These are phyloP conservation scores for Rhynchospora tenuis DNA, from an alignment of 176 grass and related monocot genomes.

Conservation along the genomic window DNA sequence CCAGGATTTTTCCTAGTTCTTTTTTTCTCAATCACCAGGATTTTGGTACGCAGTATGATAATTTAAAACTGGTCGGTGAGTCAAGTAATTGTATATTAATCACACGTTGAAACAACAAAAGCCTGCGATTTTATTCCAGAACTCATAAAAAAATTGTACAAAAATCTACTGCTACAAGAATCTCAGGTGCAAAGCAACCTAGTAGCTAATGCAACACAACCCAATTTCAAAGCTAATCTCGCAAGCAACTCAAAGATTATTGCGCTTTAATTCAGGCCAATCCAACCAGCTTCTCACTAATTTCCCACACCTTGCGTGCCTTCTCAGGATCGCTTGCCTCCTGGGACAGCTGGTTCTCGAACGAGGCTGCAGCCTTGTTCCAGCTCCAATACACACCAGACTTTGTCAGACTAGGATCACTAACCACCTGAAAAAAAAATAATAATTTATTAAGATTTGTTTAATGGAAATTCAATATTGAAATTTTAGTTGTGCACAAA, in stretches of 20 bases:
- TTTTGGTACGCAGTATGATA: background rate
- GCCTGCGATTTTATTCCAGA: constrained; percentile 41
- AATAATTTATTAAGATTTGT: background rate
- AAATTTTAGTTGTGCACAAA: background rate
- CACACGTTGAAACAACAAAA: background rate
- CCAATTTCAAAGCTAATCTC: background rate
- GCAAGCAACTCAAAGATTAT: background rate
- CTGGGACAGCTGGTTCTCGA: constrained; percentile 83
- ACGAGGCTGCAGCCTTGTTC: constrained; percentile 86
- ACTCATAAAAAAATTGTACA: constrained; percentile 32
- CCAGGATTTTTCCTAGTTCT: background rate
- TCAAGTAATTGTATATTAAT: background rate
- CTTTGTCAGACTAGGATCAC: constrained; percentile 80
- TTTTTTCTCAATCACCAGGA: background rate
- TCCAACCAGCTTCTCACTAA: constrained; percentile 87
- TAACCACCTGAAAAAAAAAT: constrained; percentile 40
- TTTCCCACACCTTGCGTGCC: constrained; percentile 67
- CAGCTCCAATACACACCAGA: constrained; percentile 98
- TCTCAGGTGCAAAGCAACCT: constrained; percentile 1
- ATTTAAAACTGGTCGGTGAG: background rate
- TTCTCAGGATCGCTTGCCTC: constrained; percentile 80
- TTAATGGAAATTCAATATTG: background rate
- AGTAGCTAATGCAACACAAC: background rate
- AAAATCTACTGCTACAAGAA: background rate
- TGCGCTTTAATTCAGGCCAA: constrained; percentile 35